A percentile compares a stretch with the other conserved stretches of the same genome.
Conservation (phyloP, 2,329 filamentous ascomycete species). For the Orbilia blumenaviensis region DNA sequence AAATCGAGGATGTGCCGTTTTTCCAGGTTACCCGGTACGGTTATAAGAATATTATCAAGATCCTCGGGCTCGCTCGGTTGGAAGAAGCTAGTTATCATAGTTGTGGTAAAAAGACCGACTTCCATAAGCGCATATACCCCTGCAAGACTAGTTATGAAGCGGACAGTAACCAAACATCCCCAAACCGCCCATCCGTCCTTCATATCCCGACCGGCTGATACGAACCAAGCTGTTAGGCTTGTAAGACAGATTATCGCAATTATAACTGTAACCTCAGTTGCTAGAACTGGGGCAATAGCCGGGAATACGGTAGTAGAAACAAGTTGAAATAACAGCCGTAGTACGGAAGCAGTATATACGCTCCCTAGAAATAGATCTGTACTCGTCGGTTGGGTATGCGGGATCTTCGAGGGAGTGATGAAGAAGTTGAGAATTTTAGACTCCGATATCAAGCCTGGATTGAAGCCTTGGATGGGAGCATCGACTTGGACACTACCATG, state of each 20-base stretch:
- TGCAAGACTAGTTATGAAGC: neutral
- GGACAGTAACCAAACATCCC: neutral
- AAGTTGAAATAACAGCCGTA: neutral
- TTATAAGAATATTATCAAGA: neutral
- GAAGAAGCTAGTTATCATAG: neutral
- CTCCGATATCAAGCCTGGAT: neutral
- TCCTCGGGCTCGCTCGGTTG: neutral
- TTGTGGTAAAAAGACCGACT: neutral
- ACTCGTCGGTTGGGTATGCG: neutral
- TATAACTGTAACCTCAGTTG: neutral
- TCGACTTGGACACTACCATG: neutral
- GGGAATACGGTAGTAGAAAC: neutral
- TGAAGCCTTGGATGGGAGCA: neutral
- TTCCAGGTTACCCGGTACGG: neutral
- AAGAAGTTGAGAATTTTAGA: neutral
- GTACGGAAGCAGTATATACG: neutral
- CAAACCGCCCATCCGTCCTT: conserved; percentile 1
- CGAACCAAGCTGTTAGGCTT: conserved; percentile 9
- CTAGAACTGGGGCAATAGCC: neutral
- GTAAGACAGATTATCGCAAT: conserved; percentile 3
- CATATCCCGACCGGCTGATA: neutral
- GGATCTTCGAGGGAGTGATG: neutral
- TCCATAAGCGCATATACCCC: neutral
- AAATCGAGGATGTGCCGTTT: neutral
- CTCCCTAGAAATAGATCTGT: neutral